These are phyloP conservation scores for Nepenthes alata DNA, from an alignment of 179 eudicot species.

Conservation along the genomic window DNA sequence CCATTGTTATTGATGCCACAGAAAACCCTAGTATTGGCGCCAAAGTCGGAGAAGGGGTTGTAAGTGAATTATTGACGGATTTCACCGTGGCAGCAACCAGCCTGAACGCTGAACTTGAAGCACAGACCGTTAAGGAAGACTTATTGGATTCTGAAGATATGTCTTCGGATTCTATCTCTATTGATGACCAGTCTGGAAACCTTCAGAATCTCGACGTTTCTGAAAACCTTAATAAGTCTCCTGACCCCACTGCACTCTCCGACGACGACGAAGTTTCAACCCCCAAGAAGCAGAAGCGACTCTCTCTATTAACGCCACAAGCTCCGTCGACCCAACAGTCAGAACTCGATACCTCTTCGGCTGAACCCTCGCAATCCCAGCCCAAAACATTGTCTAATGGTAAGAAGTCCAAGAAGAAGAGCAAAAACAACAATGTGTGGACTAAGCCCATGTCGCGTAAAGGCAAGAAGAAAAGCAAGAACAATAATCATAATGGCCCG, in stretches of 20 bases:
- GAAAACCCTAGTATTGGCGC: background rate
- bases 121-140: slow-evolving; percentile 22
- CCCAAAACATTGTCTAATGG: slow-evolving; percentile 8
- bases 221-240: slow-evolving; percentile 11
- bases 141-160: slow-evolving; percentile 30
- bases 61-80: background rate
- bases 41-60: background rate
- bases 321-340: background rate
- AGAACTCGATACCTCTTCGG: slow-evolving; percentile 10
- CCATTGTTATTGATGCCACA: slow-evolving; percentile 1
- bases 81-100: background rate
- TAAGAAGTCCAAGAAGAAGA: slow-evolving; percentile 49
- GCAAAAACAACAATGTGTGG: slow-evolving; percentile 45
- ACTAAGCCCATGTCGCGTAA: slow-evolving; percentile 53
- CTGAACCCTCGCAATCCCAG: slow-evolving; percentile 1
- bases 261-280: slow-evolving; percentile 24
- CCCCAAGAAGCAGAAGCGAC: slow-evolving; percentile 34
- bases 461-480: slow-evolving; percentile 54
- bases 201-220: slow-evolving; percentile 8
- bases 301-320: slow-evolving; percentile 11
- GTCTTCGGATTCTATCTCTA: slow-evolving; percentile 33
- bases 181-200: slow-evolving; percentile 17
- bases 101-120: background rate
- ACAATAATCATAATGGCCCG: slow-evolving; percentile 5
- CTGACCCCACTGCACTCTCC: slow-evolving; percentile 8